Percentiles rank a stretch among this genome's conserved stretches.
Evolutionary conservation across 306 rosid species (phyloP).

Genomic region (Alnus glutinosa): DNA sequence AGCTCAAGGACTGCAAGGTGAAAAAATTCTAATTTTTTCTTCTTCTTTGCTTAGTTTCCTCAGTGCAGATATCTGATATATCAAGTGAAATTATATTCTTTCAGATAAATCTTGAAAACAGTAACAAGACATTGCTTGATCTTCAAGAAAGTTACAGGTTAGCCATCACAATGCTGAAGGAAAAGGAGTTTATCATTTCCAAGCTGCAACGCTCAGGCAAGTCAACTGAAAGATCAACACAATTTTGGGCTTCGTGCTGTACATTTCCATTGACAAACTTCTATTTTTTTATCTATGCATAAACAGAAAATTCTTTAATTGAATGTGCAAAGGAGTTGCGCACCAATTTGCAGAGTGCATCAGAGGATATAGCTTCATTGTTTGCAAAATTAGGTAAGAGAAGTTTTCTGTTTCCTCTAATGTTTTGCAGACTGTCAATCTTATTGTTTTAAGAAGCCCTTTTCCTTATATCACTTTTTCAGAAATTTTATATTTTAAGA

Average conservation of each 20-base stretch:
- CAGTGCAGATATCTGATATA: slow-evolving; percentile 11
- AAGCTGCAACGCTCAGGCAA: slow-evolving; percentile 71
- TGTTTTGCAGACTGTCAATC: slow-evolving; percentile 3
- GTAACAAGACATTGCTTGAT: slow-evolving; percentile 57
- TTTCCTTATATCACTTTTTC: neutral
- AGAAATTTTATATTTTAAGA: neutral
- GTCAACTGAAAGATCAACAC: slow-evolving; percentile 12
- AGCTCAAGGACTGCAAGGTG: slow-evolving; percentile 82
- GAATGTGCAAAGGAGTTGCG: slow-evolving; percentile 77
- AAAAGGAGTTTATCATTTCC: slow-evolving; percentile 74
- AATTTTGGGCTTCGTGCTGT: neutral
- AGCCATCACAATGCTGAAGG: slow-evolving; percentile 61
- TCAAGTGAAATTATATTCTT: slow-evolving; percentile 21
- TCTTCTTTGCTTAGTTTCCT: slow-evolving; percentile 4
- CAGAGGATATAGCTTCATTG: slow-evolving; percentile 61
- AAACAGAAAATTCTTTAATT: slow-evolving; percentile 69
- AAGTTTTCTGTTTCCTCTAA: neutral
- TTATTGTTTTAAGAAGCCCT: neutral
- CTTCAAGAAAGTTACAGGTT: slow-evolving; percentile 64
- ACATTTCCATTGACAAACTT: slow-evolving; percentile 12
- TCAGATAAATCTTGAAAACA: slow-evolving; percentile 62
- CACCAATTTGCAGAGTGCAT: slow-evolving; percentile 67
- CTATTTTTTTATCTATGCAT: slow-evolving; percentile 21
- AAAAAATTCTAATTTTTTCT: neutral
- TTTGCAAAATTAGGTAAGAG: slow-evolving; percentile 70